phyloP scores from a whole-genome alignment of 2,329 filamentous ascomycete species.

The Cadophora luteo-olivacea region DNA sequence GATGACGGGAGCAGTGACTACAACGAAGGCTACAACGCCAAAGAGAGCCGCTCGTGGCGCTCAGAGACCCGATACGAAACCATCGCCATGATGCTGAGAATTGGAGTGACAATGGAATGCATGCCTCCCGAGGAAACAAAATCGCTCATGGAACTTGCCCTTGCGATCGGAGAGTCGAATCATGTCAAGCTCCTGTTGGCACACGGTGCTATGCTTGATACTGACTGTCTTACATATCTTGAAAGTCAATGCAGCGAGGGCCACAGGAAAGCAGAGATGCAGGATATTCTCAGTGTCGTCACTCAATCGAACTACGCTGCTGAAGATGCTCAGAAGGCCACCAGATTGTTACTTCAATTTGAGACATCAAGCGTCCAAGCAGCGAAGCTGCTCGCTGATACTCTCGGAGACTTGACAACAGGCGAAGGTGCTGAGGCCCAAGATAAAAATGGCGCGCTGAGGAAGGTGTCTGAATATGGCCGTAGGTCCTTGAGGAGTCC shows the following conservation, averaged over 20 bases:
- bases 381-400: neutral
- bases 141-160: neutral
- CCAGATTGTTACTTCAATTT: neutral
- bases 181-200: neutral
- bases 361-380: neutral
- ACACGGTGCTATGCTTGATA: neutral
- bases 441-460: neutral
- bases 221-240: neutral
- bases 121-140: neutral
- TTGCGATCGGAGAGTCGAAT: neutral
- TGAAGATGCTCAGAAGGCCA: neutral
- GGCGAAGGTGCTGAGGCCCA: neutral
- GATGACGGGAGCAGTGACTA: neutral
- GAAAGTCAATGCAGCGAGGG: neutral
- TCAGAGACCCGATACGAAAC: neutral
- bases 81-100: neutral
- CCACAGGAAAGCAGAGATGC: neutral
- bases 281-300: neutral
- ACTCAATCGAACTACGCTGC: neutral
- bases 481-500: neutral
- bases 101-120: neutral
- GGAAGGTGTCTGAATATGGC: neutral
- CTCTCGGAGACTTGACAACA: neutral
- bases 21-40: neutral
- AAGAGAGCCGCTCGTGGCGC: neutral